Evolutionary conservation across 345 rosid species (phyloP).

Genomic region (Salix suchowensis): DNA sequence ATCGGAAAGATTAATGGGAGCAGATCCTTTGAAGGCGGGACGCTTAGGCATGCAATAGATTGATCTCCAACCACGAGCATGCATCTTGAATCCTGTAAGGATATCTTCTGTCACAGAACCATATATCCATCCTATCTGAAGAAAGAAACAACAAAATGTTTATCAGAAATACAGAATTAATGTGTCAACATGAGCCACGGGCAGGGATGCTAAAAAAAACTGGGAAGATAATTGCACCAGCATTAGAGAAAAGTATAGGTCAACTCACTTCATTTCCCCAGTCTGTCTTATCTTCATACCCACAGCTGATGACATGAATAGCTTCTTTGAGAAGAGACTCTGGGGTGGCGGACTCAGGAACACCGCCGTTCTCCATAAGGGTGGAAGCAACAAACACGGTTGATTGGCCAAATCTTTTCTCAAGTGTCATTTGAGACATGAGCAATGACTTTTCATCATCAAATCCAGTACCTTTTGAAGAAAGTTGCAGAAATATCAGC

Average conservation of each 20-base stretch:
- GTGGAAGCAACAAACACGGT: conserved; percentile 40
- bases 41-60: conserved; percentile 41
- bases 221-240: too few species aligned
- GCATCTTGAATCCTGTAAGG: conserved; percentile 43
- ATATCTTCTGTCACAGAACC: conserved; percentile 44
- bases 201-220: not conserved
- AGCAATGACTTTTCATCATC: conserved; percentile 42
- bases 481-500: not conserved
- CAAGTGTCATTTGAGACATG: conserved; percentile 41
- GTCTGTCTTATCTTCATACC: conserved; percentile 46
- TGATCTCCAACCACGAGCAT: conserved; percentile 43
- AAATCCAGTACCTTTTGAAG: conserved; percentile 22
- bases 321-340: conserved; percentile 40
- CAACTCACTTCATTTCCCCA: conserved; percentile 40
- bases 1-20: conserved; percentile 43
- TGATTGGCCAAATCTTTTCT: conserved; percentile 43
- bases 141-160: conserved; percentile 12
- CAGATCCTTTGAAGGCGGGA: conserved; percentile 44
- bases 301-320: conserved; percentile 45
- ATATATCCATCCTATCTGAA: conserved; percentile 42
- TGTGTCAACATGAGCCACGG: not conserved
- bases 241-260: not conserved
- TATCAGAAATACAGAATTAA: not conserved
- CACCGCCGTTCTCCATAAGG: conserved; percentile 40
- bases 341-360: conserved; percentile 35